Base-by-base conservation (phyloP, 192 early-diverging fungal species). In the Coemansia sp. region DNA sequence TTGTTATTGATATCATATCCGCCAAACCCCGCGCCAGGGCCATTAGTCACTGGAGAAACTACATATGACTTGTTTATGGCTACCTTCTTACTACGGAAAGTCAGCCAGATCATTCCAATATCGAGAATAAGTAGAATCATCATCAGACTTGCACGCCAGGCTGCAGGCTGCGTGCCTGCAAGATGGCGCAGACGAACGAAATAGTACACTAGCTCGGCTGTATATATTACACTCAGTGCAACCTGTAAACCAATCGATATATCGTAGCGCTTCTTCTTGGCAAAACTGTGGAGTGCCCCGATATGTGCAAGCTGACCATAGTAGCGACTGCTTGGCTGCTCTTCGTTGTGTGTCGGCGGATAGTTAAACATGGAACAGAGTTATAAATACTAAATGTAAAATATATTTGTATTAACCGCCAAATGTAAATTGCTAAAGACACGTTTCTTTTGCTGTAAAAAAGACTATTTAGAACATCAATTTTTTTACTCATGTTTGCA, bases 71-170 rank as follows among this genome's bases (percentile, higher is more conserved):
- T 18, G 24, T 22, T 34, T 13, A 46, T 37, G 7, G n/a, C 55
- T 3, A 30, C 9, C 27, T 24, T 57, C 43, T 71, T 78, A 59
- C 59, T 62, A 14, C 67, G 59, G 18, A 71, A 47, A 5, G 75
- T 78, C 13, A 78, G 62, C 75, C 75, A 78, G 23, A 78, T 72
- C 38, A 78, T 43, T 12, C 47, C 57, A 33, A 78, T 45, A 21
- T 78, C 75, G 14, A 78, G 34, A 15, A 71, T 48, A 17, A 78
- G 59, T 18, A 69, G 59, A 10, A 71, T 49, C n/a, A 71, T 55
- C 66, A 78, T 71, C 34, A 72, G 48, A 14, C 66, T 64, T 14
- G 75, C 62, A 13, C 75, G 75, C 75, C 75, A 78, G 14, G 64
- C 57, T 2, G 75, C 75, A 30, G 62, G 41, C 19, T 62, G 54